Evolutionary conservation across 306 rosid genomes (phyloP), one percentile per base, ranked within the genome.

Genomic region (Gastrolobium villosum): DNA sequence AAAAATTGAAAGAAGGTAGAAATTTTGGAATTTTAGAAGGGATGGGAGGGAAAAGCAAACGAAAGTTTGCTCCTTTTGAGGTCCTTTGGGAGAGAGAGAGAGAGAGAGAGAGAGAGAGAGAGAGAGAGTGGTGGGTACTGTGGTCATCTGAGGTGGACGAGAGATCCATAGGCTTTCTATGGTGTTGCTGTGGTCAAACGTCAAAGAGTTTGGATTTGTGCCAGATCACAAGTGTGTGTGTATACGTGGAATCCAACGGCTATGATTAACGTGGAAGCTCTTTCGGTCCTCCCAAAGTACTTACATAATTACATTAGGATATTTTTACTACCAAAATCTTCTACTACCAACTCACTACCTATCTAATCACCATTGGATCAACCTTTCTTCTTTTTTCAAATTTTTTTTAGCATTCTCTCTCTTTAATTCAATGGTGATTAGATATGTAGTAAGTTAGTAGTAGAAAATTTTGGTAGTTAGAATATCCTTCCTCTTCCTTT

Each of bases 61-160:
- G 14, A 80, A 77, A 80, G 76, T 13, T 69, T 13, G 81, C 86
- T 68, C 40, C 90, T 87, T 89, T 86, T 81, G 88, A 84, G 84
- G 81, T 10, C 71, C 32, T 57, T 13, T 9, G 48, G 7, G 3
- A 11, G 8, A 9, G 41, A 7, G 34, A 30, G 55, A 28, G 41
- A 28, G 52, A 11, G 39, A 40, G 82, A 8, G 53, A 28, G 66
- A 26, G 79, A 30, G 55, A 28, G 41, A 28, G 52, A 11, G 39
- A 40, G 82, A 8, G 53, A 28, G 66, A 26, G 79, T 50, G 10
- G 70, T 26, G 65, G 83, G 57, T 60, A 61, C 65, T 28, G 52
- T 46, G 46, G 4, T 50, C 20, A 15, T 7, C 55, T 66, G 72
- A 73, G 46, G 11, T 6, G 63, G 15, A 46, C 6, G 41, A 30